phyloP scores from a whole-genome alignment of 2,329 filamentous ascomycete species.

The Pestalotiopsis sp. region DNA sequence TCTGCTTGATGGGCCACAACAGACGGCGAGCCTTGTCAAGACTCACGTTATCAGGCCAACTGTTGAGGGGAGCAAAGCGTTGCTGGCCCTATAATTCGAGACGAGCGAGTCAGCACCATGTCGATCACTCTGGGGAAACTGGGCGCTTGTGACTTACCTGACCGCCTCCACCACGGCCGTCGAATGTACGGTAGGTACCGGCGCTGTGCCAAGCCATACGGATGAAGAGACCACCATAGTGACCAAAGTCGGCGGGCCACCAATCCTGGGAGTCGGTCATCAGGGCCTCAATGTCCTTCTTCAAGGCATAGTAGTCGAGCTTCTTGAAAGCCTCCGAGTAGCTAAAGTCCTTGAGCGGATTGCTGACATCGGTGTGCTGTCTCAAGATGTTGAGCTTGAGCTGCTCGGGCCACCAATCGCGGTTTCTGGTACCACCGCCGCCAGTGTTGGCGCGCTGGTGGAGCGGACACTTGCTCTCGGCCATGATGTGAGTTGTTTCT shows the following conservation, averaged over 20 bases:
- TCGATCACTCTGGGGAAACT: not conserved
- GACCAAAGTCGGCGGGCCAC: slow-evolving; percentile 83
- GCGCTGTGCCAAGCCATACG: slow-evolving; percentile 83
- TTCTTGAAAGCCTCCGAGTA: slow-evolving; percentile 74
- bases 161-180: slow-evolving; percentile 76
- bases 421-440: slow-evolving; percentile 61
- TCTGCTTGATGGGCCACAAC: slow-evolving; percentile 82
- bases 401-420: slow-evolving; percentile 75
- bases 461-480: slow-evolving; percentile 12
- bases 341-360: slow-evolving; percentile 72
- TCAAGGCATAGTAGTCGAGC: slow-evolving; percentile 71
- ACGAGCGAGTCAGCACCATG: not conserved
- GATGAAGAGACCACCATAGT: slow-evolving; percentile 81
- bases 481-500: not conserved
- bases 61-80: slow-evolving; percentile 79
- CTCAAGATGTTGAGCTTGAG: slow-evolving; percentile 73
- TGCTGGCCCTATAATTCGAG: slow-evolving; percentile 64
- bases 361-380: slow-evolving; percentile 66
- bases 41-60: slow-evolving; percentile 79
- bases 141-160: slow-evolving; percentile 20
- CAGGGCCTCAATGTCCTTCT: slow-evolving; percentile 71
- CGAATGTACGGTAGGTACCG: slow-evolving; percentile 75
- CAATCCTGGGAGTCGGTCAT: slow-evolving; percentile 81
- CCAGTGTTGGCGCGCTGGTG: slow-evolving; percentile 1
- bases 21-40: slow-evolving; percentile 82